phyloP scores from a whole-genome alignment of 2,329 filamentous ascomycete genomes.

The Hortaea werneckii region DNA sequence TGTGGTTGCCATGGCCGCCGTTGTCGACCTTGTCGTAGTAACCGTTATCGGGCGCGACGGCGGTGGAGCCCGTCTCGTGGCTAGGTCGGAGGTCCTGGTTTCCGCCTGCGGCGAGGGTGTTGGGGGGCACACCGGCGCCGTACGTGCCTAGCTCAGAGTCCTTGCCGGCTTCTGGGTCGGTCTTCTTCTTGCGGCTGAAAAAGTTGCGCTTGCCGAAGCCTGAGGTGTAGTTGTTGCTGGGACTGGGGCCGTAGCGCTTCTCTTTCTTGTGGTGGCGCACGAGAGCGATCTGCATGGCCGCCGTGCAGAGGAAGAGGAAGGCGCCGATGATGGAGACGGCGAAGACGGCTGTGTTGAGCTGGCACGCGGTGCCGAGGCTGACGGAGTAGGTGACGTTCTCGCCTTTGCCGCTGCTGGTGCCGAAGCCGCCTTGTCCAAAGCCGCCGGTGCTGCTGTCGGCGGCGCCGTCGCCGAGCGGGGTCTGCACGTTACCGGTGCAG shows the following conservation, averaged over 20 bases:
- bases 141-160: slow-evolving; percentile 37
- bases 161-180: slow-evolving; percentile 20
- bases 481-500: slow-evolving; percentile 57
- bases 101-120: slow-evolving; percentile 16
- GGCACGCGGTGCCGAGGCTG: slow-evolving; percentile 54
- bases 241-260: slow-evolving; percentile 59
- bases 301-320: slow-evolving; percentile 67
- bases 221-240: slow-evolving; percentile 57
- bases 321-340: slow-evolving; percentile 69
- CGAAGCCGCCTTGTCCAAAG: slow-evolving; percentile 38
- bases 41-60: slow-evolving; percentile 25
- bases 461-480: slow-evolving; percentile 57
- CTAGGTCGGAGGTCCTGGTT: slow-evolving; percentile 32
- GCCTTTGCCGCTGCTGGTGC: slow-evolving; percentile 27
- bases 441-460: slow-evolving; percentile 40
- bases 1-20: background rate
- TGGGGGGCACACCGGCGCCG: slow-evolving; percentile 18
- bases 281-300: slow-evolving; percentile 57
- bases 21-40: slow-evolving; percentile 14
- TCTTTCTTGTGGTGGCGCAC: slow-evolving; percentile 63
- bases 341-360: slow-evolving; percentile 65
- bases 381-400: slow-evolving; percentile 35
- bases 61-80: slow-evolving; percentile 42
- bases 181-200: slow-evolving; percentile 25
- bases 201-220: slow-evolving; percentile 40